Evolutionary conservation across 2,329 filamentous ascomycete species (phyloP).

Genomic region (Scedosporium boydii): DNA sequence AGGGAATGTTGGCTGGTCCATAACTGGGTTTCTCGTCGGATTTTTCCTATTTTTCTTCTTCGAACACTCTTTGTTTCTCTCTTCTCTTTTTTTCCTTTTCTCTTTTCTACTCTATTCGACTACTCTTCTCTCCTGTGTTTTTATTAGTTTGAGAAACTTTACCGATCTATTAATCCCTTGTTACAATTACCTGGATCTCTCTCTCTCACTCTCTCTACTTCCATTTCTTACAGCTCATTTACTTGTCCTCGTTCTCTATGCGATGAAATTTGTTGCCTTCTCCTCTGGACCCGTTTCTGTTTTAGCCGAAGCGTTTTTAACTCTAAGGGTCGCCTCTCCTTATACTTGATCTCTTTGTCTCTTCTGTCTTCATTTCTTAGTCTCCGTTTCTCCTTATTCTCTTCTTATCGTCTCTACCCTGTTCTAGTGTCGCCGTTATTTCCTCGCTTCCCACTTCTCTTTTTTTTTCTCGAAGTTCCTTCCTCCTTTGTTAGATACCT

Average conservation of each 20-base stretch:
- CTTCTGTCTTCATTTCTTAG: conserved; percentile 17
- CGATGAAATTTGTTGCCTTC: conserved; percentile 10
- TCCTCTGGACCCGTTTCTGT: conserved; percentile 12
- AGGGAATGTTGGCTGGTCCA: conserved; percentile 8
- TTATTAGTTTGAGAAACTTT: not conserved
- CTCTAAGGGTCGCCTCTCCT: conserved; percentile 11
- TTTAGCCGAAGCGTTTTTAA: conserved; percentile 12
- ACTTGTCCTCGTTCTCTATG: not conserved
- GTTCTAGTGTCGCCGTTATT: conserved; percentile 16
- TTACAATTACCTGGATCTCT: not conserved
- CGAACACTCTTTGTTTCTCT: conserved; percentile 21
- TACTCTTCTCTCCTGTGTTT: conserved; percentile 10
- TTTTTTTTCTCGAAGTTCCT: conserved; percentile 25
- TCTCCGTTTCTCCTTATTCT: conserved; percentile 7
- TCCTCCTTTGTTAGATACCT: conserved; percentile 27
- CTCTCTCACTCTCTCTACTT: conserved; percentile 2
- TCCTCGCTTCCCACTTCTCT: conserved; percentile 27
- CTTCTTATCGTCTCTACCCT: conserved; percentile 13
- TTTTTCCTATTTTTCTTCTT: conserved; percentile 1
- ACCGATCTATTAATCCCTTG: not conserved
- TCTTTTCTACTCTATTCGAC: conserved; percentile 17
- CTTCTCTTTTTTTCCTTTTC: conserved; percentile 23
- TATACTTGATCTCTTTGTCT: conserved; percentile 21
- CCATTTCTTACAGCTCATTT: not conserved
- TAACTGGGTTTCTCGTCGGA: conserved; percentile 1